Evolutionary conservation across 2,329 filamentous ascomycete genomes (phyloP), one percentile per base, ranked within the genome.

Genomic region (Onygenales sp.): DNA sequence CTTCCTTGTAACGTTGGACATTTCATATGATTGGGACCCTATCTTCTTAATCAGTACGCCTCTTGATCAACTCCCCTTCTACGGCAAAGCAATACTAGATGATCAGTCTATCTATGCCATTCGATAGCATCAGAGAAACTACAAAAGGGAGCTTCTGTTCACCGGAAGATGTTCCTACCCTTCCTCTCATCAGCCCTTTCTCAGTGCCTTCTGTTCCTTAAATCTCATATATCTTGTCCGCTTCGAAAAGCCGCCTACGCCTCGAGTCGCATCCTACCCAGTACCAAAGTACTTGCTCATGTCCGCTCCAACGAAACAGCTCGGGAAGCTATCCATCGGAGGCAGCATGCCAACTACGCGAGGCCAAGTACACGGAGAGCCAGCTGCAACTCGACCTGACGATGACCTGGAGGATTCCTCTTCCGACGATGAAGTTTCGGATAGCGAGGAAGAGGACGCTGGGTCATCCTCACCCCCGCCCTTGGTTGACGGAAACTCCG

Each of bases 231-330:
- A 21, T n/a, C n/a, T 40, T n/a, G 7, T 8, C 21, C 21, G 21
- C 21, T 27, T 27, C 21, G 21, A 27, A 27, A 27, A 27, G 1
- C 21, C 21, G 4, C 21, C 21, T 27, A 27, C 21, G 21, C 21
- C 5, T 52, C 34, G 13, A 42, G 8, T 42, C 36, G 42, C 33
- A 17, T 49, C 53, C 52, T 46, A 51, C 46, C 49, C 14, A 27
- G 51, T 52, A 56, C 39, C 51, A 49, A 51, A 55, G 3, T 56
- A 51, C 61, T 40, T 54, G 50, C 56, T 60, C 56, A 73, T 72
- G 70, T 68, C 69, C 58, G 60, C 68, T 52, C 70, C 70, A 54
- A 70, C 67, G 39, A 67, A 62, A 54, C 63, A 70, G 58, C 64
- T 73, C 42, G 63, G 62, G 54, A 65, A 62, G 58, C 65, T 73